Conservation (phyloP, 768 basidiomycete genomes). For the Auricularia sp. region DNA sequence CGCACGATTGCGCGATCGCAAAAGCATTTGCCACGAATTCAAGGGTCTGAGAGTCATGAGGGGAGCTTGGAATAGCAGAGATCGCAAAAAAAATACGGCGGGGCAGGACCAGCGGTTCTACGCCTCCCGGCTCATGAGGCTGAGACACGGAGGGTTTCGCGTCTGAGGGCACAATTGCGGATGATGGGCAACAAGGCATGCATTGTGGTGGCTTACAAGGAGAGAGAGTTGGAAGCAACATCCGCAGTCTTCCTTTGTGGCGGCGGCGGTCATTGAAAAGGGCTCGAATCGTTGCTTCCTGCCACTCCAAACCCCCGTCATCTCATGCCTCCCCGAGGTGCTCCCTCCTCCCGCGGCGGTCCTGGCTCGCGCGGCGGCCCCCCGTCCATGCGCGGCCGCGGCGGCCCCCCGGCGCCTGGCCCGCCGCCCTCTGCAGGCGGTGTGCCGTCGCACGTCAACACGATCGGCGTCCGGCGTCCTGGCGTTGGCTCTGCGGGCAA, state of each 20-base stretch:
- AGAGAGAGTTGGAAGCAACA: too few species aligned
- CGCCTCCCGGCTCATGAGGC: too few species aligned
- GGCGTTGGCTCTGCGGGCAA: constrained; percentile 51
- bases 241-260: too few species aligned
- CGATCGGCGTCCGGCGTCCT: constrained; percentile 61
- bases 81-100: too few species aligned
- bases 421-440: constrained; percentile 23
- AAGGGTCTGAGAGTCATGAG: too few species aligned
- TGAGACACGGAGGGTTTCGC: too few species aligned
- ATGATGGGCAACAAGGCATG: too few species aligned
- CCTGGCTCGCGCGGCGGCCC: constrained; percentile 12
- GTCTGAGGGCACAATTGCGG: too few species aligned
- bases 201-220: too few species aligned
- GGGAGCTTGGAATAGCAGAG: too few species aligned
- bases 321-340: constrained; percentile 10
- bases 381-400: constrained; percentile 9
- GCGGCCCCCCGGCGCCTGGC: constrained; percentile 14
- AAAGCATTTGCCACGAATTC: neutral
- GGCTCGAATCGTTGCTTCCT: neutral
- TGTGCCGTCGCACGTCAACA: constrained; percentile 29
- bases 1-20: neutral
- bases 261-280: too few species aligned
- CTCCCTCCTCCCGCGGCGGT: constrained; percentile 11
- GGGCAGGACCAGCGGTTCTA: too few species aligned
- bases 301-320: neutral